Evolutionary conservation across 495 filamentous ascomycete species (phyloP), one percentile per base, ranked within the genome.

Genomic region (Hyphodiscus hymeniophilus): DNA sequence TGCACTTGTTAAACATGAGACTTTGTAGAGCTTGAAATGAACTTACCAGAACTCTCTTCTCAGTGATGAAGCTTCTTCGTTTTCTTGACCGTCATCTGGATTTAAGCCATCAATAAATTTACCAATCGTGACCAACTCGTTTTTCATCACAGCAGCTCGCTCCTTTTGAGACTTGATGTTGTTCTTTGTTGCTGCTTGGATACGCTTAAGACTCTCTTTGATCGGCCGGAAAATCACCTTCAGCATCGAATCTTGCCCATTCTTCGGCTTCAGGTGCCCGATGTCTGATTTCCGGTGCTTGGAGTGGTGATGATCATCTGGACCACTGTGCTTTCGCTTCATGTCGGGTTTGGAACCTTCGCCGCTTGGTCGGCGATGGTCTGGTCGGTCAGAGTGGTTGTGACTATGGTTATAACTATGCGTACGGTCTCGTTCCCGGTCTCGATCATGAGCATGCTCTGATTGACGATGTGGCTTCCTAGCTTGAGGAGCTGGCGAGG

Each of bases 151-250:
- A 32, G 62, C 63, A 17, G 82, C 76, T 12, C 82, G 70, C 45
- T 74, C 71, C 26, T 72, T 66, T 53, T 80, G 76, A 35, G 72
- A 73, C 30, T 77, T 80, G 38, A 81, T 73, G 35, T 75, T 73
- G 50, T 79, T 77, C 48, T 77, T 82, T 0, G 77, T 85, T n/a
- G 82, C 79, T 40, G 65, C 66, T 15, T 70, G 64, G 3, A 87
- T 71, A 28, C 68, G 67, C 42, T 72, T 71, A 6, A 89, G 63
- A 47, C 76, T 80, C 10, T 73, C 67, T 41, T 68, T 70, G 38
- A 83, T 75, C 11, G 79, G 83, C 46, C 71, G 74, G 59, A 85
- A 72, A 41, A 81, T 66, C 52, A 66, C 63, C 47, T 68, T 69
- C n/a, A 79, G 64, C 66, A 79, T 73, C 33, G 70, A 69, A 45